Conservation (phyloP, 805 yeast genomes). For the Peterozyma xylosa region DNA sequence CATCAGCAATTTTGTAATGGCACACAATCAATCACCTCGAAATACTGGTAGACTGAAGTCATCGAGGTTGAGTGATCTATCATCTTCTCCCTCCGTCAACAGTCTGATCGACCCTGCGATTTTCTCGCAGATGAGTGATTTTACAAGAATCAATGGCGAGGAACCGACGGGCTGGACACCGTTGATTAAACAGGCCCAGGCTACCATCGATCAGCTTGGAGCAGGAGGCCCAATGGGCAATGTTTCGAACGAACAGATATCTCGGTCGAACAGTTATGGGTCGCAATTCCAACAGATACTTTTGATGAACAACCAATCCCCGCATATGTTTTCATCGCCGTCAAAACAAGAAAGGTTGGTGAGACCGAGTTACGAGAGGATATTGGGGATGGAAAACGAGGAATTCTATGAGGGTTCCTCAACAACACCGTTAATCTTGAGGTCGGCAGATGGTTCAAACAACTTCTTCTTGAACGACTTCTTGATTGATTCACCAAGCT, state of each 20-base stretch:
- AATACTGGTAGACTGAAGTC: too few relatives aligned
- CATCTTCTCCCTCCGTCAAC: constrained; percentile 6
- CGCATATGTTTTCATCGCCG: constrained; percentile 5
- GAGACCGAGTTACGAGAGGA: constrained; percentile 1
- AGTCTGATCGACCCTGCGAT: constrained; percentile 2
- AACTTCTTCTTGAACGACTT: constrained; percentile 4
- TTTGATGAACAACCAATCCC: background rate
- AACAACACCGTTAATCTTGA: constrained; percentile 3
- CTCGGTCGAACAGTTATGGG: background rate
- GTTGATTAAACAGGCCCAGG: constrained; percentile 3
- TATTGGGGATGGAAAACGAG: constrained; percentile 6
- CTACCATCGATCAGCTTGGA: background rate
- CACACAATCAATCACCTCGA: too few relatives aligned
- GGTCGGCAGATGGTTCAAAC: background rate
- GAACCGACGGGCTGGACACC: constrained; percentile 10
- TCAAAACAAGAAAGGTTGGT: constrained; percentile 2
- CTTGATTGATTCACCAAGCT: constrained; percentile 8
- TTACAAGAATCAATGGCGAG: background rate
- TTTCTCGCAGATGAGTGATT: background rate
- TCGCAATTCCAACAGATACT: constrained; percentile 4
- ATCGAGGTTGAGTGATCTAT: too few relatives aligned
- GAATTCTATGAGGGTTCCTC: background rate
- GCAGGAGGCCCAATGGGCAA: background rate
- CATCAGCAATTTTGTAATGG: too few relatives aligned
- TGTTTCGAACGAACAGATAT: background rate